Evolutionary conservation across 176 grass and related monocot species (phyloP).

Genomic region (Neostapfia colusana): DNA sequence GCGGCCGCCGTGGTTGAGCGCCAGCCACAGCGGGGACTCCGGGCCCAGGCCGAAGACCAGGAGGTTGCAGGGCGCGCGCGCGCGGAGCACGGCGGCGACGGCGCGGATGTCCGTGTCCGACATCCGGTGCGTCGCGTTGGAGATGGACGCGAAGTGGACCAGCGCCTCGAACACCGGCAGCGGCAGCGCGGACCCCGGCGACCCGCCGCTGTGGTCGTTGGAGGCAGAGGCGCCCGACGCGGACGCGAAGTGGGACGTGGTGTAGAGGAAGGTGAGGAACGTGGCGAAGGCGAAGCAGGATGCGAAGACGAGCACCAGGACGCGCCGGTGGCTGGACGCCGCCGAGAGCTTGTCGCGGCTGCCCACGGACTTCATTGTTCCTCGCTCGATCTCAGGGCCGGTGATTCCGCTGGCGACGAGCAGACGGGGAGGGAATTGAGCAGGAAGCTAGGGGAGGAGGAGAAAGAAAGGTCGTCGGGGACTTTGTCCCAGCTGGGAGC

Average conservation of each 20-base stretch:
- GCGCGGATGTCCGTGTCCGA: conserved; percentile 65
- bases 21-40: conserved; percentile 73
- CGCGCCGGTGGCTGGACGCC: conserved; percentile 52
- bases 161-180: conserved; percentile 62
- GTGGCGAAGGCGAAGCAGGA: conserved; percentile 79
- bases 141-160: conserved; percentile 60
- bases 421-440: conserved; percentile 4
- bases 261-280: conserved; percentile 68
- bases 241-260: conserved; percentile 40
- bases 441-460: background rate
- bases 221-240: background rate
- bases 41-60: conserved; percentile 62
- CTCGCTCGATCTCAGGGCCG: no score
- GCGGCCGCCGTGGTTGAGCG: conserved; percentile 85
- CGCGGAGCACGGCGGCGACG: conserved; percentile 45
- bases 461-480: conserved; percentile 30
- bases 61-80: conserved; percentile 60
- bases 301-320: conserved; percentile 53
- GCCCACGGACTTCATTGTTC: conserved; percentile 47
- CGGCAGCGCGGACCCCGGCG: conserved; percentile 27
- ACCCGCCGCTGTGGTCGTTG: background rate
- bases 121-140: conserved; percentile 66
- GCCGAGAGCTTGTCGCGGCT: conserved; percentile 44
- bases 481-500: conserved; percentile 10
- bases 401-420: background rate